Evolutionary conservation across 2,329 filamentous ascomycete species (phyloP), one percentile per base, ranked within the genome.

Genomic region (Colletotrichum camelliae): DNA sequence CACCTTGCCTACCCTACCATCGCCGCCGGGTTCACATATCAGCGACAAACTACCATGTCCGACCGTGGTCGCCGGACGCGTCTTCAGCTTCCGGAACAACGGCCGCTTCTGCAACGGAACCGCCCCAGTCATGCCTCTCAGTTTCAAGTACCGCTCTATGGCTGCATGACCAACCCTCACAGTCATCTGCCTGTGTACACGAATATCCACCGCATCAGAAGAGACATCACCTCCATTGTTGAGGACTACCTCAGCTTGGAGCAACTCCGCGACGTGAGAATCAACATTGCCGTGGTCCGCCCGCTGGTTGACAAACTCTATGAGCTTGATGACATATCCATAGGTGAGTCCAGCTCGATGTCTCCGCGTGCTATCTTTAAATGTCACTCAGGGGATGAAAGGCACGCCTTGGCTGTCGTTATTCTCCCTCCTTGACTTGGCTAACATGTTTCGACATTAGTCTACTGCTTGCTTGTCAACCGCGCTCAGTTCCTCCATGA

Each of bases 241-340:
- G 91, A 93, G 85, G 89, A 90, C 82, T 90, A 90, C 79, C 83
- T 91, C 81, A 95, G 92, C 72, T 87, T 94, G 72, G 94, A 96
- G 79, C 95, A 97, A 86, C 87, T 97, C 77, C 91, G 93, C 80
- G 94, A 95, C 82, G 93, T 95, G 71, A 91, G 94, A 74, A 95
- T 97, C 88, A 97, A 97, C 82, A 90, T 95, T 67, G 90, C 93
- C 2, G 93, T 97, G 60, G 93, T 97, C 24, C 91, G 95, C 74
- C 95, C 95, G 1, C 86, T 97, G 31, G 94, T 97, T n/a, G 94
- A 97, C 82, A 94, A 95, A 82, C 89, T 96, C 10, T 97, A 95
- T 82, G 92, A 94, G 80, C 89, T 93, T 74, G 90, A 95, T 75
- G 95, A 97, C 85, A 93, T 96, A 52, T 96, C 94, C 2, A 92